Percentiles rank a stretch among this genome's conserved stretches.
Evolutionary conservation across 2,329 filamentous ascomycete genomes (phyloP).

Genomic region (Lecanicillium sp.): DNA sequence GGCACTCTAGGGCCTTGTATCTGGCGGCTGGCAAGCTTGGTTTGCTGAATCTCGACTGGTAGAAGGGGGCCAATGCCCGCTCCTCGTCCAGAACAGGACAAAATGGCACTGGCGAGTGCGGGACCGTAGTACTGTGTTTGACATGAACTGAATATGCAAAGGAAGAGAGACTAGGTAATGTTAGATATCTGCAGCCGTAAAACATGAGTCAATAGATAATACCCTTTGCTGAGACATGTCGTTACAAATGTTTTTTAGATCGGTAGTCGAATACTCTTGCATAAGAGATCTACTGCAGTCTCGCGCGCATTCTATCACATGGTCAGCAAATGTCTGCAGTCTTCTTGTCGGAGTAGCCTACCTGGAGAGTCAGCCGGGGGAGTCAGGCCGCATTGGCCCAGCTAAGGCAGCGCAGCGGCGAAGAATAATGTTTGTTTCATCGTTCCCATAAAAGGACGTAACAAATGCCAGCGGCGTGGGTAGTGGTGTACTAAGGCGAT

Average conservation of each 20-base stretch:
- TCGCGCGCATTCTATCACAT: conserved; percentile 16
- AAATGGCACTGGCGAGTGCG: conserved; percentile 24
- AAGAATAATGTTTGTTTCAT: conserved; percentile 10
- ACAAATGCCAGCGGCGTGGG: conserved; percentile 11
- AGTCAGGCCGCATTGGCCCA: conserved; percentile 9
- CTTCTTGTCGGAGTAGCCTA: neutral
- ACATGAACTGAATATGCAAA: conserved; percentile 26
- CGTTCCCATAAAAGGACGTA: conserved; percentile 7
- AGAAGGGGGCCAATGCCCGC: conserved; percentile 24
- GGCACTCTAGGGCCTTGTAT: conserved; percentile 7
- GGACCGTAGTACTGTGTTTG: conserved; percentile 23
- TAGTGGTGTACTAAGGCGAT: conserved; percentile 20
- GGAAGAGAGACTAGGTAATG: conserved; percentile 24
- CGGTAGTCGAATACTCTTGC: conserved; percentile 14
- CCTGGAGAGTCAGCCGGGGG: conserved; percentile 6
- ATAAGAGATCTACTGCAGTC: conserved; percentile 19
- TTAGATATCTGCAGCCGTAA: neutral
- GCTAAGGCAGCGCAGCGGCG: conserved; percentile 9
- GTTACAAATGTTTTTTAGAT: conserved; percentile 18
- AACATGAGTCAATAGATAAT: neutral
- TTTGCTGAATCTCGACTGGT: conserved; percentile 24
- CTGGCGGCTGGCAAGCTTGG: conserved; percentile 13
- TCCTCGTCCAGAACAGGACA: conserved; percentile 23
- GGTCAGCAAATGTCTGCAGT: neutral
- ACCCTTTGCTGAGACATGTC: conserved; percentile 22